phyloP scores from a whole-genome alignment of 805 yeast genomes.

The Priceomyces castillae region DNA sequence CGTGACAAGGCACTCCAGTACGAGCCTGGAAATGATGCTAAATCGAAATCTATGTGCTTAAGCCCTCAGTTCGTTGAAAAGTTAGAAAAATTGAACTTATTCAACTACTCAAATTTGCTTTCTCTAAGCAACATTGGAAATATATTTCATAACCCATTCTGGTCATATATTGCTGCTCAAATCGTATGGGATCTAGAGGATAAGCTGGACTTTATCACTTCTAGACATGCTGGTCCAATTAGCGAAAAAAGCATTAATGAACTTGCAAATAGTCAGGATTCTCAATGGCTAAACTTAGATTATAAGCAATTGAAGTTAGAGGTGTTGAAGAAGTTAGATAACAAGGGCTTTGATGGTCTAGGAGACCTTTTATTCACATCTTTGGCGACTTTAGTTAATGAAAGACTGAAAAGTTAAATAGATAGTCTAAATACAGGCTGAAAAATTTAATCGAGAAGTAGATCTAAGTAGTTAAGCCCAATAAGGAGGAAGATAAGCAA shows the following conservation, averaged over 20 bases:
- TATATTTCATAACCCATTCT: constrained; percentile 51
- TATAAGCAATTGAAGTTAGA: constrained; percentile 47
- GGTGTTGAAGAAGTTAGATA: constrained; percentile 42
- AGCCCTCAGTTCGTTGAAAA: constrained; percentile 30
- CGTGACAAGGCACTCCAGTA: constrained; percentile 49
- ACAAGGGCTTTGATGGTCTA: constrained; percentile 47
- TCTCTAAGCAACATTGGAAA: constrained; percentile 33
- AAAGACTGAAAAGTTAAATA: constrained; percentile 5
- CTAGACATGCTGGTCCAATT: constrained; percentile 53
- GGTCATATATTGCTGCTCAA: constrained; percentile 42
- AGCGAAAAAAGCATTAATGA: constrained; percentile 40
- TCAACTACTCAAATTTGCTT: constrained; percentile 30
- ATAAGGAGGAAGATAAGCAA: no score
- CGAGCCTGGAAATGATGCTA: constrained; percentile 21
- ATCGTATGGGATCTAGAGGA: constrained; percentile 50
- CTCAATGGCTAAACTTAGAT: constrained; percentile 35
- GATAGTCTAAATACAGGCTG: neutral
- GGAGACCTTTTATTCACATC: constrained; percentile 52
- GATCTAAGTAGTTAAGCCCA: neutral
- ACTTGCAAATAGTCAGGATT: constrained; percentile 25
- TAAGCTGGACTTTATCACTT: constrained; percentile 21
- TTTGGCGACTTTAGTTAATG: constrained; percentile 45
- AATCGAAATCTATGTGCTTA: constrained; percentile 39
- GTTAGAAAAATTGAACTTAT: constrained; percentile 27
- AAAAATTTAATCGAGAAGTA: neutral